Conservation (phyloP, 352 stramenopile genomes). For the Phytophthora cactorum region DNA sequence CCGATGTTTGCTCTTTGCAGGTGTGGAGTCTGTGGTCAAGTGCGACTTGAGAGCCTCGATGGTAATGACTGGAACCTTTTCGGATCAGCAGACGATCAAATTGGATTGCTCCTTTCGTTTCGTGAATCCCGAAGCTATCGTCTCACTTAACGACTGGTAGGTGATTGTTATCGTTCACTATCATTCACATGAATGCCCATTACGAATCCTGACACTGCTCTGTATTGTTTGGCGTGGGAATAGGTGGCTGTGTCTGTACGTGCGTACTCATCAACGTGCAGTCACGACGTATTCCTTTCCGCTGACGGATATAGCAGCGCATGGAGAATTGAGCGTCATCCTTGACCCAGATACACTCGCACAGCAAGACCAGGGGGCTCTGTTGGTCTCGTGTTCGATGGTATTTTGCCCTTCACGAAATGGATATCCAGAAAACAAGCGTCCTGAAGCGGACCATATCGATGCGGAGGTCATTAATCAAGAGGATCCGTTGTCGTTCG, state of each 20-base stretch:
- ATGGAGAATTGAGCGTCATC: slow-evolving; percentile 32
- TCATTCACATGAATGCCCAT: slow-evolving; percentile 2
- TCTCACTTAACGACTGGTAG: slow-evolving; percentile 38
- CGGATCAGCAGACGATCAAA: slow-evolving; percentile 28
- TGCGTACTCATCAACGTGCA: slow-evolving; percentile 35
- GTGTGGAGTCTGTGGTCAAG: slow-evolving; percentile 30
- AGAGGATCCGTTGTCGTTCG: slow-evolving; percentile 34
- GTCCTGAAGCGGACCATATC: not conserved
- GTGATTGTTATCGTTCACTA: slow-evolving; percentile 6
- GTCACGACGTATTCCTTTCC: slow-evolving; percentile 48
- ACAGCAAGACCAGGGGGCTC: slow-evolving; percentile 29
- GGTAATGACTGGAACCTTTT: slow-evolving; percentile 28
- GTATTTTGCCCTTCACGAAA: slow-evolving; percentile 39
- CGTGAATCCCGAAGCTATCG: slow-evolving; percentile 19
- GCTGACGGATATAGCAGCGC: slow-evolving; percentile 20
- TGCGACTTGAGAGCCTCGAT: slow-evolving; percentile 27
- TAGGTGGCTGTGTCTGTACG: slow-evolving; percentile 44
- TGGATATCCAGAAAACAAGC: not conserved
- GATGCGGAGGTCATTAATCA: not conserved
- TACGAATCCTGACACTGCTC: slow-evolving; percentile 2
- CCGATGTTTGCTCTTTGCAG: slow-evolving; percentile 19
- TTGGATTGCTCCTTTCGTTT: slow-evolving; percentile 32
- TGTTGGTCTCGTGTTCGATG: slow-evolving; percentile 49
- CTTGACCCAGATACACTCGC: slow-evolving; percentile 38
- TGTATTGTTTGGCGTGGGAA: slow-evolving; percentile 5